Base-by-base conservation (phyloP, 495 filamentous ascomycete species). In the Penicillium malachiteum region DNA sequence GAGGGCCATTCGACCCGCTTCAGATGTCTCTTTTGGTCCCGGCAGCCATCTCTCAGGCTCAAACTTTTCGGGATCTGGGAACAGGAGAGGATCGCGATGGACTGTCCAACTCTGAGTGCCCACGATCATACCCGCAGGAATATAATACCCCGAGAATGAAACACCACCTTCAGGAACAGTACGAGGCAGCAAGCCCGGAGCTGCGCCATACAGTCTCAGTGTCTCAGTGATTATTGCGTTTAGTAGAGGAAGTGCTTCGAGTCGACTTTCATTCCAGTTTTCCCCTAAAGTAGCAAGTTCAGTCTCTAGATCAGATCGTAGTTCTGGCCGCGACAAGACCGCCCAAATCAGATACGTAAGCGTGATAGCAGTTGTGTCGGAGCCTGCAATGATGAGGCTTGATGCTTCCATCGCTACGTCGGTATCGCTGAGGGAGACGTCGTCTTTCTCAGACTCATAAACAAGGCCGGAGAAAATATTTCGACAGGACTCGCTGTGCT, bases 181-280 rank as follows among this genome's bases (percentile, higher is more conserved):
- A 2, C 79, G 67, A 10, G 62, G 61, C 3, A 70, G 64, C 6
- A 68, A 72, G 3, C 69, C 72, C 0, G 73, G 69, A 0, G 72
- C 71, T 0, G 80, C 72, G 2, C 71, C 73, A 62, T 82, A 73
- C 10, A 84, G 55, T 7, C 81, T 63, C 33, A 84, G 59, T 0
- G 80, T 68, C 60, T 86, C 81, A 35, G 75, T 77, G 54, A 84
- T 82, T 26, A 76, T 66, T 5, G 69, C 68, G 45, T 81, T 78
- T 12, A 85, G 68, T 33, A 75, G 58, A 4, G 71, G 69, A 0
- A 78, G 57, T 3, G 57, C 45, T 37, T 75, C 66, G 5, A 79
- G 60, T 43, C 64, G 48, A 16, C 54, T 54, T n/a, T 71, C 68
- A 11, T 18, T 48, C 38, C 66, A 66, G 12, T 55, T 54, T 0